Base-by-base conservation (phyloP, 495 filamentous ascomycete genomes). In the Talaromyces borbonicus region DNA sequence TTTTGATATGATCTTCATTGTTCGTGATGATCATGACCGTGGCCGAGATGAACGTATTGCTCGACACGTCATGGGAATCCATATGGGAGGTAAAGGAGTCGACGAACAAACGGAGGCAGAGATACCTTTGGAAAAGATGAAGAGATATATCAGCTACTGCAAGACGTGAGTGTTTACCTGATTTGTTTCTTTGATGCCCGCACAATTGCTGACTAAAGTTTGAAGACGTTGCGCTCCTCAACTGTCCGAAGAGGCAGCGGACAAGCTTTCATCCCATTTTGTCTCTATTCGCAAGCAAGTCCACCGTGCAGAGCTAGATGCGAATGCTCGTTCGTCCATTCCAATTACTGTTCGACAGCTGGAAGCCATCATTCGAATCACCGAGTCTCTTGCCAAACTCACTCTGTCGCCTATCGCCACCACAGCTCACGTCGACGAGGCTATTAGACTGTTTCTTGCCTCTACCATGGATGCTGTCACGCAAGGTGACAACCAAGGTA, bases 1-100 rank as follows among this genome's bases (percentile, higher is more conserved):
- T 69, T 99, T 99, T 67, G 93, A 99, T 66, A 95, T 99, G 89
- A 96, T 99, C 56, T 99, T 97, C 72, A 94, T 99, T 52, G 90
- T 99, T 37, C 86, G 85, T 26, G 93, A 99, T 56, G 88, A 94
- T 45, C 93, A 99, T 63, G 85, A 93, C 40, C 80, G 86, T 31
- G 79, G 73, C 31, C 80, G 88, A 53, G 93, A 99, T 63, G 90
- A 97, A 68, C 81, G 75, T 1, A 96, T 99, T 42, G 93, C 93
- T 9, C 86, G 84, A 42, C 92, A 97, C 73, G 90, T 99, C 53
- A 96, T 97, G 86, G 84, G 83, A 38, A 88, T 97, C 51, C 89
- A 96, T 57, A 99, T 96, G 89, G 86, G 87, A 45, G 84, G 85
- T 29, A 80, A 84, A 22, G 85, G 86, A 47, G 64, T 85, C 14